Percentiles rank a stretch among this genome's conserved stretches.
phyloP scores from a whole-genome alignment of 2,329 filamentous ascomycete species.

The Diplodia intermedia region DNA sequence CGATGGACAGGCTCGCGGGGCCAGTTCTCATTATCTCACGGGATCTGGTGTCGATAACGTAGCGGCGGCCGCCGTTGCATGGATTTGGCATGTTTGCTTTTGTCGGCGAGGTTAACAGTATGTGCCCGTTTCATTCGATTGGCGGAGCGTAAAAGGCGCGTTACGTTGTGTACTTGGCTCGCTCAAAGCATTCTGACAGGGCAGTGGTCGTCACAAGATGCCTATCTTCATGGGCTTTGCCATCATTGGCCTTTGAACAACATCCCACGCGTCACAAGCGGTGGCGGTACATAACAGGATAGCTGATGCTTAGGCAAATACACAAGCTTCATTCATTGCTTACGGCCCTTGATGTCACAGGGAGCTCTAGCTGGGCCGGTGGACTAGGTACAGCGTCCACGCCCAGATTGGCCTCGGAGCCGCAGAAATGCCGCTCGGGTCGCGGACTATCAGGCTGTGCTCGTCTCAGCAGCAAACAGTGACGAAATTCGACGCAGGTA shows the following conservation, averaged over 20 bases:
- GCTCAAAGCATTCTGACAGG: neutral
- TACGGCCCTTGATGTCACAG: constrained; percentile 1
- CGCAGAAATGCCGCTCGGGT: constrained; percentile 18
- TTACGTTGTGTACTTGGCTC: neutral
- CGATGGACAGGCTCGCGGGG: constrained; percentile 7
- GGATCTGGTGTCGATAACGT: constrained; percentile 1
- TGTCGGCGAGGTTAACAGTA: neutral
- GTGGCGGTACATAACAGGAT: constrained; percentile 10
- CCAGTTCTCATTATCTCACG: neutral
- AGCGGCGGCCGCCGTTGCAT: neutral
- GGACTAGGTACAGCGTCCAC: neutral
- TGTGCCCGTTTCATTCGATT: constrained; percentile 7
- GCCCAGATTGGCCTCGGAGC: neutral
- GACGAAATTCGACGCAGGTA: neutral
- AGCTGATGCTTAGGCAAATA: constrained; percentile 9
- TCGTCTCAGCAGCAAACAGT: constrained; percentile 15
- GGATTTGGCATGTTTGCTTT: constrained; percentile 22
- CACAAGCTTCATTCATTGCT: constrained; percentile 11
- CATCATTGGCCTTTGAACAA: constrained; percentile 6
- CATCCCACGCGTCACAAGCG: constrained; percentile 14
- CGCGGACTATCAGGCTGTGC: neutral
- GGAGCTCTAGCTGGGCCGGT: neutral
- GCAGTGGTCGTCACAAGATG: constrained; percentile 7
- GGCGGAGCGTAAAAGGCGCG: neutral
- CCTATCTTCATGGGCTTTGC: neutral